Evolutionary conservation across 108 stramenopile genomes (phyloP).

Genomic region (Cyclotella cryptica): DNA sequence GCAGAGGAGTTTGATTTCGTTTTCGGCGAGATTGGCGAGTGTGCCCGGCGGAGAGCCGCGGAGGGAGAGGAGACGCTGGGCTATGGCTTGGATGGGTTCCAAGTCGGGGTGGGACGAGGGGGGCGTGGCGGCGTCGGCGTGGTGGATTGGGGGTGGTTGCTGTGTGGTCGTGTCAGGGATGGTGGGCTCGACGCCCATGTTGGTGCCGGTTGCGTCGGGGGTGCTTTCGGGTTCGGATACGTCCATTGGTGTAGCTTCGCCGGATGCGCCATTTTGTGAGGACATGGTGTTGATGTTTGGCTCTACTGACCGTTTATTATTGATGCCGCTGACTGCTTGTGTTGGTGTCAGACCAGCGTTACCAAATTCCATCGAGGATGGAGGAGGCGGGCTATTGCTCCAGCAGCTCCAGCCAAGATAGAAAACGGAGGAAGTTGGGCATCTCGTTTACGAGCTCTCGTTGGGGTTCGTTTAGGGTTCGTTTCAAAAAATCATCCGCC

Average conservation of each 20-base stretch:
- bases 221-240: slow-evolving; percentile 17
- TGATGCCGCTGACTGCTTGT: no score
- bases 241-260: slow-evolving; percentile 32
- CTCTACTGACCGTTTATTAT: not conserved
- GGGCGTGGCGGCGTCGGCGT: slow-evolving; percentile 40
- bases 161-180: not conserved
- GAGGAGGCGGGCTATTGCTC: no score
- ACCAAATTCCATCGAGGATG: no score
- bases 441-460: no score
- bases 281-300: slow-evolving; percentile 8
- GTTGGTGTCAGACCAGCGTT: no score
- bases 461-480: no score
- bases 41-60: slow-evolving; percentile 88
- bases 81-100: slow-evolving; percentile 69
- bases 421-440: no score
- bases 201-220: slow-evolving; percentile 11
- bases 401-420: no score
- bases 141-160: slow-evolving; percentile 21
- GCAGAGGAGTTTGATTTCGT: slow-evolving; percentile 85
- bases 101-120: slow-evolving; percentile 37
- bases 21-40: slow-evolving; percentile 70
- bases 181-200: slow-evolving; percentile 10
- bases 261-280: slow-evolving; percentile 3
- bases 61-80: slow-evolving; percentile 75
- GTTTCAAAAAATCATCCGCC: no score